Base-by-base conservation (phyloP, 768 basidiomycete genomes). In the Fomitopsis pulvina region DNA sequence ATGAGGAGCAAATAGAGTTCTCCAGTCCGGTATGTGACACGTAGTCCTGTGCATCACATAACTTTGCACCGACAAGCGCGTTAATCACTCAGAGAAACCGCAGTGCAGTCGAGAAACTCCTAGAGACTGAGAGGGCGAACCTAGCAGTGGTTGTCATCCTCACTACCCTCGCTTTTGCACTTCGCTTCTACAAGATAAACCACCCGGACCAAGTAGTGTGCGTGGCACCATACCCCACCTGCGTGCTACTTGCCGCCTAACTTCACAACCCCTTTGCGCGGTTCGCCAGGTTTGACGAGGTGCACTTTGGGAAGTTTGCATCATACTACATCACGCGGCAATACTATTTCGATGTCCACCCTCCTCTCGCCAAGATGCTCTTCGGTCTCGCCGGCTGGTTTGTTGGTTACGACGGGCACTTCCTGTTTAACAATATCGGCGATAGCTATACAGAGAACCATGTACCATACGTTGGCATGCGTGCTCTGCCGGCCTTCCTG, bases 331-430 rank as follows among this genome's bases (percentile, higher is more conserved):
- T 98, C 63, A 72, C 72, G 41, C 79, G 95, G 56, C 81, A 96
- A 68, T 99, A 97, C 72, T 98, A 98, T 71, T 99, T 99, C 73
- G 96, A 99, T 65, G 95, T 99, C 7, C 96, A 99, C 61, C 96
- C 96, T 30, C 96, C 96, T 2, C 80, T 98, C 45, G 94, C 96
- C 37, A 99, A 99, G 66, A 78, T 99, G 52, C 75, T 99, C 22
- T 91, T 95, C 61, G 96, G 85, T 37, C 77, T 96, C 28, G 89
- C 90, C 25, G 96, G 92, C 54, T 98, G 92, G 92, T 87, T 94
- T 50, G 90, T 93, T 26, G 96, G 95, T 9, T 98, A 94, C 62
- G 88, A 97, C 57, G 96, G 96, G 34, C 74, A 85, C 45, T 99
- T 97, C 68, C 76, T 82, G 25, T 99, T 99, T 73, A 89, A 96